These are phyloP conservation scores for Saccharomyces hybrid DNA, from an alignment of 1,139 yeast genomes.

Conservation along the genomic window DNA sequence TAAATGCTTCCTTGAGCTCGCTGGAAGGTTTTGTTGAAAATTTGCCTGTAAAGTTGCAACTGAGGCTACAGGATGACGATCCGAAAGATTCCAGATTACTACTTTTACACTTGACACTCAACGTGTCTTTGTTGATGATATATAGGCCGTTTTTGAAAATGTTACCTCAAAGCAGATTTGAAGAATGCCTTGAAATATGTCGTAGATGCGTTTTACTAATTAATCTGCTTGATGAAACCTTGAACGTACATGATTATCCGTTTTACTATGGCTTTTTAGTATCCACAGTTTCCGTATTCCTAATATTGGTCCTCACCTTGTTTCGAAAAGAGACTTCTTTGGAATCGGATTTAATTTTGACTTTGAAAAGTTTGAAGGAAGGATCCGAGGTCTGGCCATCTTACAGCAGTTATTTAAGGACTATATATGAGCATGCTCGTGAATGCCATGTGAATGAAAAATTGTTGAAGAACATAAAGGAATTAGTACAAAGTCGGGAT, in stretches of 20 bases:
- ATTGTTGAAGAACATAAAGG: neutral
- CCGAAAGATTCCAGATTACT: neutral
- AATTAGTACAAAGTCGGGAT: neutral
- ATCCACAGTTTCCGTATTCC: neutral
- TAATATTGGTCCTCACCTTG: neutral
- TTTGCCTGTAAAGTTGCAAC: neutral
- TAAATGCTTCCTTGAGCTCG: neutral
- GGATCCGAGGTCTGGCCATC: neutral
- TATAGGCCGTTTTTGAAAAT: neutral
- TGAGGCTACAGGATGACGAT: neutral
- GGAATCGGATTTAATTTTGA: neutral
- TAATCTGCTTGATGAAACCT: neutral
- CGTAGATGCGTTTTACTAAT: neutral
- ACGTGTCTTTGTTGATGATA: neutral
- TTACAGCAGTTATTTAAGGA: neutral
- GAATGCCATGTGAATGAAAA: neutral
- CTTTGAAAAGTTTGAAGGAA: neutral
- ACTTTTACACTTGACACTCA: neutral
- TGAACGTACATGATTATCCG: neutral
- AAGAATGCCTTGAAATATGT: neutral
- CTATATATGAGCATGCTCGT: neutral
- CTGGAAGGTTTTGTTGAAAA: neutral
- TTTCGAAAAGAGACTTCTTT: neutral
- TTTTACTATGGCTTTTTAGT: neutral
- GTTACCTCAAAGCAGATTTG: neutral